Evolutionary conservation across 495 filamentous ascomycete genomes (phyloP).

Genomic region (Neurospora sp.): DNA sequence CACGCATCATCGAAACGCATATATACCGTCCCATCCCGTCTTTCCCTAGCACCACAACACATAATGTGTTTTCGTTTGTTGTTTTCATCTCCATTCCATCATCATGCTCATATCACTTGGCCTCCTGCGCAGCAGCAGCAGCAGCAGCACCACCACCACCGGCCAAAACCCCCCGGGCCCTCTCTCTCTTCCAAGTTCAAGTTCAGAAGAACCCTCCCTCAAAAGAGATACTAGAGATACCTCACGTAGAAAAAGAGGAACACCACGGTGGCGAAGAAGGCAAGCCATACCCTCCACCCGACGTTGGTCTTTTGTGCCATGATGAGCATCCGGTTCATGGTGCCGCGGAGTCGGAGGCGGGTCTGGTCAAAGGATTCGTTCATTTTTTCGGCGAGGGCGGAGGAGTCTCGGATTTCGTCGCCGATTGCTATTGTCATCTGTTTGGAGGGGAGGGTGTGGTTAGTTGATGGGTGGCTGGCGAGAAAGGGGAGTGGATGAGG

Average conservation of each 20-base stretch:
- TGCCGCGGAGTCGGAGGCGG: constrained; percentile 65
- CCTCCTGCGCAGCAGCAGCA: neutral
- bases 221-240: constrained; percentile 17
- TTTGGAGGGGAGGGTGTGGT: neutral
- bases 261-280: constrained; percentile 73
- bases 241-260: constrained; percentile 85
- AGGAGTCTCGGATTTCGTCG: constrained; percentile 82
- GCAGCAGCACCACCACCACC: neutral
- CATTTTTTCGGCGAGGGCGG: constrained; percentile 75
- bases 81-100: neutral
- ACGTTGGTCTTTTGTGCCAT: constrained; percentile 94
- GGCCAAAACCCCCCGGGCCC: neutral
- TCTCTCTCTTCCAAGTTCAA: neutral
- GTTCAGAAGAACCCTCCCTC: neutral
- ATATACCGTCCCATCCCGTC: neutral
- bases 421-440: constrained; percentile 90
- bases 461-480: neutral
- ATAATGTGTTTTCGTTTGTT: neutral
- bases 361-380: constrained; percentile 88
- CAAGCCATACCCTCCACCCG: constrained; percentile 87
- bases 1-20: neutral
- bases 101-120: neutral
- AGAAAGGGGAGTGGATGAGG: neutral
- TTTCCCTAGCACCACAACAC: neutral
- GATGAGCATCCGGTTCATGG: constrained; percentile 92